Base-by-base conservation (phyloP, 345 rosid species). In the Carallia brachiata region DNA sequence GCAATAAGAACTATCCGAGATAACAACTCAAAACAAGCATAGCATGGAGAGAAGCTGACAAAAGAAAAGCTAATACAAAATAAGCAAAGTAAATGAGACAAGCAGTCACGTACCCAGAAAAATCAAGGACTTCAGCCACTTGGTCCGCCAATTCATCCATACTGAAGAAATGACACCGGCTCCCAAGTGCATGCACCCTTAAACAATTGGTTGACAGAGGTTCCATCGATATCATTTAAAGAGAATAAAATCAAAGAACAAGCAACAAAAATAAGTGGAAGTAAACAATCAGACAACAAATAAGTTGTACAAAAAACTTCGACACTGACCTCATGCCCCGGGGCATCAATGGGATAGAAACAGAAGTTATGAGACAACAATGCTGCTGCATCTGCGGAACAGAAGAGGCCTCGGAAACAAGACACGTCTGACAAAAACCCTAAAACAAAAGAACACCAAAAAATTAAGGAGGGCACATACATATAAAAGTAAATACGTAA, bases 281-380 rank as follows among this genome's bases (percentile, higher is more conserved):
- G 8, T 6, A 54, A 52, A 44, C 27, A 65, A 23, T 5, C 19
- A 44, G 2, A 16, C 32, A 66, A 44, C 40, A 30, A 2, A 62
- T 27, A 44, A 55, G 23, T 18, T 1, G 44, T 5, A 67, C 27
- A 36, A 61, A 65, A 56, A 74, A 65, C 54, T 55, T 56, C 47
- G 37, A 55, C n/a, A 79, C 87, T 71, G 77, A 85, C 89, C 91
- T 87, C 86, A 71, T 87, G 92, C 62, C 92, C 92, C 0, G 89
- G 88, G 66, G 89, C 86, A 80, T 84, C 85, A 62, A 87, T 85
- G 74, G 85, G 92, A 68, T 87, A 85, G 67, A 87, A 67, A 74
- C 92, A 87, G 81, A 87, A 87, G 80, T 82, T 87, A 60, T 80
- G 84, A 70, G 82, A 84, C 70, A 87, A 65, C 77, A 87, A 80